Base-by-base conservation (phyloP, 2,329 filamentous ascomycete species). In the Thermothelomyces thermophilus region DNA sequence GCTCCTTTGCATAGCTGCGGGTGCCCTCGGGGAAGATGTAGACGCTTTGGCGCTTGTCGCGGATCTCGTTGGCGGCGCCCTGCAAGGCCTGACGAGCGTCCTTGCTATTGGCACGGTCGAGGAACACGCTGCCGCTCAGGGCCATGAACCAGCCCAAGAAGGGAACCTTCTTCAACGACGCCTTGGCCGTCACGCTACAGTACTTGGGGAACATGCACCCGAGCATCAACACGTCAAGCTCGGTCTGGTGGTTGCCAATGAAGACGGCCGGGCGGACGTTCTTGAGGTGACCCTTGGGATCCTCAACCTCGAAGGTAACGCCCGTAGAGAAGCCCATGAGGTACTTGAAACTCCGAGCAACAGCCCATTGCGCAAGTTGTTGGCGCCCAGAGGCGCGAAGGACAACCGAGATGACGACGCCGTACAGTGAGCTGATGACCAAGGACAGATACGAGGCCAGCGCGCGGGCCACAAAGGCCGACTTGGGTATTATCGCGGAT, bases 61-160 rank as follows among this genome's bases (percentile, higher is more conserved):
- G 79, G 72, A 98, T 98, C 66, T 90, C 84, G 40, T 78, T 70
- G 41, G 88, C 88, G 34, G 93, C 93, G 46, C 85, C 81, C 59
- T 84, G 79, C 77, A 98, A 95, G 45, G 90, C 89, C 56, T 86
- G 81, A 58, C 93, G 77, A 19, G 93, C 90, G 57, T 87, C 87
- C 65, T 83, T 80, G 59, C 81, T 80, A 69, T 95, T 95, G 61
- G 82, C 81, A 64, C 93, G 87, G 68, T 98, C 89, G 72, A 98
- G 95, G 71, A 97, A 98, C 63, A 98, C 85, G 58, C 88, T 87
- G 56, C 90, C 90, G 58, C 84, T 90, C 52, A 96, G 76, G 42
- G 80, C 68, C 83, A 88, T 98, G 73, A 95, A 98, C 90, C 89
- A 95, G 53, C 93, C 93, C 48, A 98, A 74, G 66, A 98, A 81